Evolutionary conservation across 164 flowering plant species (phyloP).

Genomic region (Euptelea pleiosperma): DNA sequence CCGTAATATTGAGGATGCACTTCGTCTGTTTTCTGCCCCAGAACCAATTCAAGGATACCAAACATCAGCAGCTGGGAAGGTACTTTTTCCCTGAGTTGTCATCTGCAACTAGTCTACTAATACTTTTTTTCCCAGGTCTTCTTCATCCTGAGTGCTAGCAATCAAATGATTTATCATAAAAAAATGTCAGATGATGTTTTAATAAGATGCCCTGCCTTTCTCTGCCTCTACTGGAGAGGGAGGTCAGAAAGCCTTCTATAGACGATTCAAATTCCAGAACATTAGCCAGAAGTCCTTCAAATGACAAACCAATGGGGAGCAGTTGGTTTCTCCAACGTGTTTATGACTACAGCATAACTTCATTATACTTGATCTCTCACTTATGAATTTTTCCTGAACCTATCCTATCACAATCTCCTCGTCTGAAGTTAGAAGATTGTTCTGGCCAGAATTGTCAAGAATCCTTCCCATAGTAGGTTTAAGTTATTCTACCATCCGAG

Average conservation of each 20-base stretch:
- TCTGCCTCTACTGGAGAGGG: not conserved
- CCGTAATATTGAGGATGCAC: slow-evolving; percentile 80
- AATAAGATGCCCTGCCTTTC: not conserved
- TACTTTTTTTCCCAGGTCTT: not conserved
- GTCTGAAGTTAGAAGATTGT: too few species aligned
- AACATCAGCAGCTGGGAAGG: slow-evolving; percentile 75
- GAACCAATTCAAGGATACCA: slow-evolving; percentile 92
- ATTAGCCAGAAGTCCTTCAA: not conserved
- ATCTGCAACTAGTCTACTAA: not conserved
- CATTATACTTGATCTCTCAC: not conserved
- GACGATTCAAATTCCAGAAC: not conserved
- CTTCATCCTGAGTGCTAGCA: not conserved
- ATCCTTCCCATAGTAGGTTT: too few species aligned
- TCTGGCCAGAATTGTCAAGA: too few species aligned
- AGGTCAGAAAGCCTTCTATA: not conserved
- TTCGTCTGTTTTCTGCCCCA: slow-evolving; percentile 72
- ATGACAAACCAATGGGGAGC: not conserved
- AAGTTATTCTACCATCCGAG: too few species aligned
- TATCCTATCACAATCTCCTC: too few species aligned
- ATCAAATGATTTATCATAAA: not conserved
- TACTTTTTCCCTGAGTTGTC: slow-evolving; percentile 17
- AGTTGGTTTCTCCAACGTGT: not conserved
- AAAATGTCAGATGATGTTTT: not conserved
- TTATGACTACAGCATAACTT: not conserved
- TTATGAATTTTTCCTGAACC: too few species aligned